Conservation (phyloP, 148 eudicot genomes). For the Cornus kousa region DNA sequence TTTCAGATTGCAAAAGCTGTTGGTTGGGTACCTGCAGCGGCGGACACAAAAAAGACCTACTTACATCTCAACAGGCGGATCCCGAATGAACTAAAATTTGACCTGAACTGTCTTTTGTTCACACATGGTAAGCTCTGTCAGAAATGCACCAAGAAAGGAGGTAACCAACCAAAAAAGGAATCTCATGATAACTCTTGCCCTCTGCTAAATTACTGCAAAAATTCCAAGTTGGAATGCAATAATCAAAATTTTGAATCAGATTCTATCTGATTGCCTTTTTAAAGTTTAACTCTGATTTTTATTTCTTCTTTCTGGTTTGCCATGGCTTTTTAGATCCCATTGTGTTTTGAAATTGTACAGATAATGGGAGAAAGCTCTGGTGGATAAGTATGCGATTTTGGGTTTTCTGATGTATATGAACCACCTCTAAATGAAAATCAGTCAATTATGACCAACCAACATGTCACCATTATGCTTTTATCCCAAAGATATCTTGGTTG, state of each 20-base stretch:
- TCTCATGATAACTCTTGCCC: slow-evolving; percentile 46
- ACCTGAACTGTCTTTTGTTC: slow-evolving; percentile 78
- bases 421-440: neutral
- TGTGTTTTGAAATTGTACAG: neutral
- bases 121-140: slow-evolving; percentile 82
- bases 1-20: slow-evolving; percentile 75
- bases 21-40: slow-evolving; percentile 74
- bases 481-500: neutral
- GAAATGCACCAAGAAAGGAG: slow-evolving; percentile 46
- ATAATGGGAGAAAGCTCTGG: neutral
- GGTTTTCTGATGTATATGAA: neutral
- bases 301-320: neutral
- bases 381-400: neutral
- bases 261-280: neutral
- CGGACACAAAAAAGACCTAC: slow-evolving; percentile 75
- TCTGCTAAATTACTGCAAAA: slow-evolving; percentile 42
- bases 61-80: slow-evolving; percentile 73
- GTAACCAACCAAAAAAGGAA: slow-evolving; percentile 39
- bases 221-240: slow-evolving; percentile 17
- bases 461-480: neutral
- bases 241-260: neutral
- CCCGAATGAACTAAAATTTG: slow-evolving; percentile 71
- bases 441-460: neutral
- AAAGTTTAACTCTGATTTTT: neutral
- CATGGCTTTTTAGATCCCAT: neutral